phyloP scores from a whole-genome alignment of 108 stramenopile species.

The Nitzschia sp. region DNA sequence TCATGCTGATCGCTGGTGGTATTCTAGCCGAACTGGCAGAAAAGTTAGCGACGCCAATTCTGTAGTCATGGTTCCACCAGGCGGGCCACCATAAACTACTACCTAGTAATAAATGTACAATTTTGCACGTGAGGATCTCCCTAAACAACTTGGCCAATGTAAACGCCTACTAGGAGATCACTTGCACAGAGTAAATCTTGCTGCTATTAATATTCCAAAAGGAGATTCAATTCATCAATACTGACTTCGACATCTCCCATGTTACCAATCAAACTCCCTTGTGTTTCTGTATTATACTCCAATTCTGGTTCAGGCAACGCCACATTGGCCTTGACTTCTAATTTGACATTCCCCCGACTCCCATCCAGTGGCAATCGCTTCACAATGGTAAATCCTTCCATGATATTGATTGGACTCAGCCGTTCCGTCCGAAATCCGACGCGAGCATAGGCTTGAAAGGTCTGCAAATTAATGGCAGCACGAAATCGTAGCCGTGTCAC shows the following conservation, averaged over 20 bases:
- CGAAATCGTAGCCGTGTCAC: conserved; percentile 68
- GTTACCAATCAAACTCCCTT: conserved; percentile 52
- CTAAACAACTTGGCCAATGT: no score
- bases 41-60: conserved; percentile 34
- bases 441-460: conserved; percentile 61
- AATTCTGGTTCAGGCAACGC: conserved; percentile 77
- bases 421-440: conserved; percentile 74
- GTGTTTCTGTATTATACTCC: conserved; percentile 63
- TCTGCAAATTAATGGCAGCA: conserved; percentile 67
- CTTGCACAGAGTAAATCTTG: no score
- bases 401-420: conserved; percentile 59
- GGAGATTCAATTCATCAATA: conserved; percentile 71
- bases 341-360: conserved; percentile 51
- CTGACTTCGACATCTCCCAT: conserved; percentile 76
- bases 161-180: no score
- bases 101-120: no score
- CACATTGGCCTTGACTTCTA: conserved; percentile 74
- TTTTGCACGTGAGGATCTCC: no score
- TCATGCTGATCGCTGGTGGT: conserved; percentile 42
- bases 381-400: conserved; percentile 62
- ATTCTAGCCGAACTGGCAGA: conserved; percentile 49
- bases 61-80: no score
- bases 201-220: conserved; percentile 69
- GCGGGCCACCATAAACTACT: no score
- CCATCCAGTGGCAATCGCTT: conserved; percentile 68